Evolutionary conservation across 305 asterid species (phyloP).

Genomic region (Solanum aculeatissimum): DNA sequence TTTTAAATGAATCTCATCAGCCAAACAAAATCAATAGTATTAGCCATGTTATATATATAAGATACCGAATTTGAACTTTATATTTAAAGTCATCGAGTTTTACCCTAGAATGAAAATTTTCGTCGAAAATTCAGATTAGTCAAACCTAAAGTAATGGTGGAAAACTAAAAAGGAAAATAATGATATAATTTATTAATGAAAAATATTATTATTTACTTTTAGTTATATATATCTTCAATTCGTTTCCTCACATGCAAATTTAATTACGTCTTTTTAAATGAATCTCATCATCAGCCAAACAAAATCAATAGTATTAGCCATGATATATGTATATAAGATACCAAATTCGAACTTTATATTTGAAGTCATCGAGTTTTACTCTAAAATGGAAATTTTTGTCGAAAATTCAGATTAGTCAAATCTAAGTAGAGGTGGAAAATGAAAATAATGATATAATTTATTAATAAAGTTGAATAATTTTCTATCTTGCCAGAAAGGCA

Average conservation of each 20-base stretch:
- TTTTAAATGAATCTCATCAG: not conserved
- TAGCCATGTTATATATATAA: not conserved
- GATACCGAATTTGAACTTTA: not conserved
- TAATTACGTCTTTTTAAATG: not conserved
- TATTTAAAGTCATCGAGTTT: not conserved
- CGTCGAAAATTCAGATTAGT: not conserved
- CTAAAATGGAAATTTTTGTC: not conserved
- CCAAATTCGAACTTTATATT: not conserved
- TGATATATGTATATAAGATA: not conserved
- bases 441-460: not conserved
- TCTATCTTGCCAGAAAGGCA: conserved; percentile 11
- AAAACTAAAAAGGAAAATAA: not conserved
- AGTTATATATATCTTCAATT: too few relatives aligned
- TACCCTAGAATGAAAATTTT: not conserved
- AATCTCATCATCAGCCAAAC: not conserved
- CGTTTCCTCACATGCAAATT: not conserved
- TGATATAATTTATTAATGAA: not conserved
- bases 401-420: not conserved
- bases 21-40: not conserved
- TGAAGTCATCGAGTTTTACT: not conserved
- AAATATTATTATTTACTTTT: not conserved
- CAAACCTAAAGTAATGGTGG: not conserved
- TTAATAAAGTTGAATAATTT: conserved; percentile 4
- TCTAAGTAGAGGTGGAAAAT: not conserved
- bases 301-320: not conserved